These are phyloP conservation scores for Zopfia rhizophila DNA, from an alignment of 2,329 filamentous ascomycete genomes.

Conservation along the genomic window DNA sequence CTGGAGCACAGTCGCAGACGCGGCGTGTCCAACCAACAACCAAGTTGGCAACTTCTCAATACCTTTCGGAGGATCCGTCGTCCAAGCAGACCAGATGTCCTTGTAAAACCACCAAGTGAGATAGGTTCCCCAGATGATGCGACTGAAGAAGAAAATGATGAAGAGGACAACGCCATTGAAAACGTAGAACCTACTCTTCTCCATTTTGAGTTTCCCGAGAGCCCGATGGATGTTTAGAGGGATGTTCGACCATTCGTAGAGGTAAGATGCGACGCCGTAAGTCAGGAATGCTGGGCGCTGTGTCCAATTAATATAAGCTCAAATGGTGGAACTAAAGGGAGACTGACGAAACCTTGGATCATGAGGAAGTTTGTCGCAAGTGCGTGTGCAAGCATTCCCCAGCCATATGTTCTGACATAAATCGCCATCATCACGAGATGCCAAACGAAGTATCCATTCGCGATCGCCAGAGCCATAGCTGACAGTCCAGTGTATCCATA, in stretches of 20 bases:
- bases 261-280: constrained; percentile 4
- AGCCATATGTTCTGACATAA: not conserved
- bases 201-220: constrained; percentile 5
- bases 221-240: constrained; percentile 4
- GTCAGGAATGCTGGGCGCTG: constrained; percentile 5
- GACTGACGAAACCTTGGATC: constrained; percentile 2
- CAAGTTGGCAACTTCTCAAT: constrained; percentile 2
- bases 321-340: not conserved
- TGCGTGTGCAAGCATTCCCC: constrained; percentile 1
- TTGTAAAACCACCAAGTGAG: constrained; percentile 4
- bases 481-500: constrained; percentile 5
- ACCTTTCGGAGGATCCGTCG: not conserved
- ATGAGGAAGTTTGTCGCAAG: not conserved
- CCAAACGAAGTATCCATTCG: constrained; percentile 4
- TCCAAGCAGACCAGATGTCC: not conserved
- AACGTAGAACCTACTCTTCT: not conserved
- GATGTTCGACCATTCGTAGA: constrained; percentile 9
- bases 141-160: constrained; percentile 1
- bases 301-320: not conserved
- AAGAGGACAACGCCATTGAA: constrained; percentile 1
- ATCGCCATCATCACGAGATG: constrained; percentile 2
- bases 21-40: constrained; percentile 2
- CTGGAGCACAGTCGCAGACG: not conserved
- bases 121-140: constrained; percentile 4
- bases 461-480: not conserved